Percentiles rank a stretch among this genome's conserved stretches.
Evolutionary conservation across 495 filamentous ascomycete species (phyloP).

Genomic region (Xylaria venustula): DNA sequence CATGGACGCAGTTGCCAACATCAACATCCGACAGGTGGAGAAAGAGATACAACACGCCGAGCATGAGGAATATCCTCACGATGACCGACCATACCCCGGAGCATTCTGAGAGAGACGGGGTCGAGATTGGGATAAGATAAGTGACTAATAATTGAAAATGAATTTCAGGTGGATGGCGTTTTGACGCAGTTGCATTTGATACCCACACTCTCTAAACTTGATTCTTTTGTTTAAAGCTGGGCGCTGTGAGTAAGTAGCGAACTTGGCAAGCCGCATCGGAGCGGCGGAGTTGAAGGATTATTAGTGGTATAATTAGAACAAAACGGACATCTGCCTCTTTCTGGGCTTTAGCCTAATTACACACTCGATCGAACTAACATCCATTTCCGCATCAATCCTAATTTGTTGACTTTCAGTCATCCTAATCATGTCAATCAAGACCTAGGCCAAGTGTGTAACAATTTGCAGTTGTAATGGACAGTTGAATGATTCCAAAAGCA

Average conservation of each 20-base stretch:
- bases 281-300: background rate
- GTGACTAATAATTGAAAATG: background rate
- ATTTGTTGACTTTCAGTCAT: background rate
- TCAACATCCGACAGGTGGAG: conserved; percentile 46
- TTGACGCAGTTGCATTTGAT: conserved; percentile 5
- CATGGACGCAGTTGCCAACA: conserved; percentile 50
- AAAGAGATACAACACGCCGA: conserved; percentile 44
- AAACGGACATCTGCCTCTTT: background rate
- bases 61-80: conserved; percentile 30
- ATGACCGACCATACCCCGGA: conserved; percentile 13
- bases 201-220: conserved; percentile 10
- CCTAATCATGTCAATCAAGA: background rate
- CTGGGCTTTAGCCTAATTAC: background rate
- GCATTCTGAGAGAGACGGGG: background rate
- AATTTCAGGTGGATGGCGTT: background rate
- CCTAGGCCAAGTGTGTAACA: background rate
- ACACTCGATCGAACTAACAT: background rate
- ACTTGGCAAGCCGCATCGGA: background rate
- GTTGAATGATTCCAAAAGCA: background rate
- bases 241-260: background rate
- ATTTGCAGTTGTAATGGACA: background rate
- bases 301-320: background rate
- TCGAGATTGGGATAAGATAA: background rate
- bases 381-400: too few species aligned
- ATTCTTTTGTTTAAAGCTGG: background rate